Conservation (phyloP, 2,329 filamentous ascomycete species). For the Aureobasidium leucospermi region DNA sequence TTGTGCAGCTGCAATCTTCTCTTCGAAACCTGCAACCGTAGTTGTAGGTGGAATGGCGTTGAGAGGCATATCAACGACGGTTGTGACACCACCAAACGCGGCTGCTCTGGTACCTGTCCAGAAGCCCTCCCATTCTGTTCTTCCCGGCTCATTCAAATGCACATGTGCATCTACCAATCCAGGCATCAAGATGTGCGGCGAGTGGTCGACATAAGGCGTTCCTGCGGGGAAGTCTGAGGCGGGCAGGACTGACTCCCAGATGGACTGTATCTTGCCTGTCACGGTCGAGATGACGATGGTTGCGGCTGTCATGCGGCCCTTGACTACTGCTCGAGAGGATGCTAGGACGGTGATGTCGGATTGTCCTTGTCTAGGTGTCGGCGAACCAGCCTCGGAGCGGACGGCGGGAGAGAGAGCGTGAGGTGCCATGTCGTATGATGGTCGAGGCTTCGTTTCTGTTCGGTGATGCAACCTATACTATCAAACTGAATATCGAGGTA, state of each 20-base stretch:
- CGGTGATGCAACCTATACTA: not conserved
- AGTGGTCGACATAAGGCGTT: slow-evolving; percentile 73
- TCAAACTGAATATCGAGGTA: too few species aligned
- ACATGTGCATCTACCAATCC: slow-evolving; percentile 96
- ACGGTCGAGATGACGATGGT: slow-evolving; percentile 70
- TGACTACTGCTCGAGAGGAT: slow-evolving; percentile 76
- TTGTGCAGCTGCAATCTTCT: slow-evolving; percentile 75
- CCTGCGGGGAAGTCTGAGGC: slow-evolving; percentile 63
- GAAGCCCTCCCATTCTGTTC: slow-evolving; percentile 98
- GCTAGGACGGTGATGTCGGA: slow-evolving; percentile 53
- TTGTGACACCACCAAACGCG: slow-evolving; percentile 92
- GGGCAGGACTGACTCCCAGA: slow-evolving; percentile 69
- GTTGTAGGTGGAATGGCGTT: slow-evolving; percentile 97
- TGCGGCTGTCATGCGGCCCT: slow-evolving; percentile 68
- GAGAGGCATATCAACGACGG: slow-evolving; percentile 93
- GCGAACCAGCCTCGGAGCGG: not conserved
- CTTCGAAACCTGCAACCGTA: slow-evolving; percentile 70
- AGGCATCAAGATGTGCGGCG: slow-evolving; percentile 75
- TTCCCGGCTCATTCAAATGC: slow-evolving; percentile 91
- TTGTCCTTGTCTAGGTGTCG: not conserved
- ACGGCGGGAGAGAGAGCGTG: slow-evolving; percentile 9
- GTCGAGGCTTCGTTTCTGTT: not conserved
- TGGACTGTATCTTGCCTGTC: slow-evolving; percentile 77
- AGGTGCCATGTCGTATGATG: slow-evolving; percentile 10
- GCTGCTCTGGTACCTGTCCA: slow-evolving; percentile 89